These are phyloP conservation scores for Diphasiastrum complanatum DNA, from an alignment of 83 land plant genomes.

Conservation along the genomic window DNA sequence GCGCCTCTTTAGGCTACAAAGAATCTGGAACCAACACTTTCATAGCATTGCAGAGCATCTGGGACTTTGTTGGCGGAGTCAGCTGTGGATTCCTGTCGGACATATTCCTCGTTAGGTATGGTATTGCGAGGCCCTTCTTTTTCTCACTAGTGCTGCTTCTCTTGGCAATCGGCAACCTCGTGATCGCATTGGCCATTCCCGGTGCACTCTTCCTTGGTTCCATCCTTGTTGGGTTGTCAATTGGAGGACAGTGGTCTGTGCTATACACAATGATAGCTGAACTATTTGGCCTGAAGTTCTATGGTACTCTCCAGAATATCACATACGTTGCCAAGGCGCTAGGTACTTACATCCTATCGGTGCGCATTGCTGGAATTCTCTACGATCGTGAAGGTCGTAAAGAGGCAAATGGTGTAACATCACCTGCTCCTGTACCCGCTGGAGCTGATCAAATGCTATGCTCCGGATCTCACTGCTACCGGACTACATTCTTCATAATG, in stretches of 20 bases:
- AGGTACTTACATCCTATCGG: not conserved
- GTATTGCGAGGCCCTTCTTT: not conserved
- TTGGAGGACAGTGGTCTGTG: constrained; percentile 5
- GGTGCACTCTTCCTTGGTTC: constrained; percentile 3
- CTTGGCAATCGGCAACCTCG: not conserved
- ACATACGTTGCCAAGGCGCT: constrained; percentile 9
- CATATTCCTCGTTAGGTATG: not conserved
- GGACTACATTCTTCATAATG: constrained; percentile 4
- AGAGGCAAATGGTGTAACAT: too few relatives aligned
- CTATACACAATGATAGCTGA: constrained; percentile 6
- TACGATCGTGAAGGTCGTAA: constrained; percentile 1
- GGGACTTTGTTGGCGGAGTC: constrained; percentile 6
- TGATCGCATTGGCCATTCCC: not conserved
- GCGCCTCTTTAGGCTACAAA: not conserved
- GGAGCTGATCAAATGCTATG: not conserved
- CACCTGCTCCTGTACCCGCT: too few relatives aligned
- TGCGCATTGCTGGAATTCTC: not conserved
- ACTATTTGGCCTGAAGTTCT: not conserved
- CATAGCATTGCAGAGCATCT: constrained; percentile 3
- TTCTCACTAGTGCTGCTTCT: not conserved
- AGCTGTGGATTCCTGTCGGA: constrained; percentile 1
- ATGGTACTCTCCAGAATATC: constrained; percentile 6
- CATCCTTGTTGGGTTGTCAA: not conserved
- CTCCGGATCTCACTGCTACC: constrained; percentile 3
- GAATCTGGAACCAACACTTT: not conserved